Base-by-base conservation (phyloP, 2,329 filamentous ascomycete species). In the Neofusicoccum kwambonambiense region DNA sequence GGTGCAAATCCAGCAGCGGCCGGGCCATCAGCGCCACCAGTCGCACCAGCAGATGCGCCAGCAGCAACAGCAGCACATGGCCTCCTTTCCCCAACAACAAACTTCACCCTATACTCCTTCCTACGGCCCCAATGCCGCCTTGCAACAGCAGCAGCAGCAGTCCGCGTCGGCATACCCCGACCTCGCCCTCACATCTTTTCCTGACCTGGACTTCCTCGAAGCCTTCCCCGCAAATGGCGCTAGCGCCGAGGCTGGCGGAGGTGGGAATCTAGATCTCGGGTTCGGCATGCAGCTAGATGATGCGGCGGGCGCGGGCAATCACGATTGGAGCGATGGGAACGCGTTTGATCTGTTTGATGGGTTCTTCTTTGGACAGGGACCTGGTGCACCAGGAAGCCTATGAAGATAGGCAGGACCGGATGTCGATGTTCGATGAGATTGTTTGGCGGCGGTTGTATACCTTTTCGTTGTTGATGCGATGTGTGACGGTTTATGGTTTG, bases 331-430 rank as follows among this genome's bases (percentile, higher is more conserved):
- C 42, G 77, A 79, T 63, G 77, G 76, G 1, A 75, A 74, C 61
- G 75, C 77, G 6, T 71, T 81, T 41, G 81, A 83, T 73, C 66
- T 83, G 12, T 91, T 92, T 75, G 89, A 91, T 72, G 87, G 87
- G 0, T 91, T 91, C 73, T 90, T 90, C 78, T 90, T 90, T 73
- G 88, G 88, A 0, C 84, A 74, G 68, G 42, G 73, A 69, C 58
- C 69, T 69, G 63, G 68, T 51, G 64, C 66, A 64, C 62, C 66
- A 49, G 62, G 62, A 12, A 42, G 58, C 22, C 12, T 62, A 45
- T 62, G 12, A 37, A 45, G n/a, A 22, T 11, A 6, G n/a, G n/a
- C 27, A 42, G 19, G 12, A 8, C 3, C 17, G 11, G 19, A 41
- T 3, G 37, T 39, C 11, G 37, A 39, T 39, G 37, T 15, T 39